Conservation (phyloP, 805 yeast species). For the Schizosaccharomyces cryophilus region DNA sequence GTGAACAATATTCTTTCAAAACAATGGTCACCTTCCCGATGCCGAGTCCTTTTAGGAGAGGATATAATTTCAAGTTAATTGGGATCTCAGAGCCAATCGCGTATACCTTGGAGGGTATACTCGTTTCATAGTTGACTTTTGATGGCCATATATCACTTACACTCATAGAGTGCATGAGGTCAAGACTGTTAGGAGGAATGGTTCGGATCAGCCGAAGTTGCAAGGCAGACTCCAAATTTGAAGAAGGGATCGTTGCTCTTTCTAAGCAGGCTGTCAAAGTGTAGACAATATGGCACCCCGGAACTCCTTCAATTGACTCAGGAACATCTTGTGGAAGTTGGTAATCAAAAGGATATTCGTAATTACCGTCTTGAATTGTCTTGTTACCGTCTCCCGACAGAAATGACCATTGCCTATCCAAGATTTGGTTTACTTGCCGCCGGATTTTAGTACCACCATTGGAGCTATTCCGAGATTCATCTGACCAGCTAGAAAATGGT, state of each 20-base stretch:
- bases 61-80: constrained; percentile 45
- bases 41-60: constrained; percentile 55
- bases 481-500: not conserved
- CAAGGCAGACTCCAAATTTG: constrained; percentile 37
- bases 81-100: constrained; percentile 69
- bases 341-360: constrained; percentile 72
- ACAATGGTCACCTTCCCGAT: constrained; percentile 50
- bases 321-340: constrained; percentile 41
- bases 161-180: constrained; percentile 70
- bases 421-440: constrained; percentile 17
- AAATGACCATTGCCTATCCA: constrained; percentile 59
- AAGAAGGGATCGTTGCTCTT: constrained; percentile 43
- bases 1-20: constrained; percentile 39
- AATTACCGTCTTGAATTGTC: constrained; percentile 33
- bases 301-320: constrained; percentile 76
- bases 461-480: not conserved
- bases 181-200: constrained; percentile 63
- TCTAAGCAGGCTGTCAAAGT: constrained; percentile 59
- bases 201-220: constrained; percentile 68
- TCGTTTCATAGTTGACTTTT: constrained; percentile 71
- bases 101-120: constrained; percentile 65
- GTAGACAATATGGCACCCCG: constrained; percentile 51
- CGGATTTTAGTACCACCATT: not conserved
- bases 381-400: constrained; percentile 9
- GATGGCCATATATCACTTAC: constrained; percentile 91